Conservation (phyloP, 2,329 filamentous ascomycete genomes). For the Diaporthe capsici region DNA sequence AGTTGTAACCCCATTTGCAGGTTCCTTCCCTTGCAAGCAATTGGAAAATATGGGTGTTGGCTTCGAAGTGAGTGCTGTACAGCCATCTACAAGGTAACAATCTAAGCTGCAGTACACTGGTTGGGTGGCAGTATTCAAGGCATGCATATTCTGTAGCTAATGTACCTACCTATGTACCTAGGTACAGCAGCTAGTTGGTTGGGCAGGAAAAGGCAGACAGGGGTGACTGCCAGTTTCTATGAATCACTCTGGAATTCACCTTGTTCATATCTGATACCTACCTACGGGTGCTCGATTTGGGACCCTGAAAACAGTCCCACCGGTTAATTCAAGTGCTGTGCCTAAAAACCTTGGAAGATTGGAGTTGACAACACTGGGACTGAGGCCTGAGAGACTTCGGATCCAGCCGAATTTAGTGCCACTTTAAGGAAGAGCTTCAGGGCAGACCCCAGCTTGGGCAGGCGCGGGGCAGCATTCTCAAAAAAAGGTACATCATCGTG, state of each 20-base stretch:
- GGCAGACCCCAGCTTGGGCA: slow-evolving; percentile 26
- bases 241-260: no score
- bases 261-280: neutral
- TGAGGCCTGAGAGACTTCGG: neutral
- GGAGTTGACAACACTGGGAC: no score
- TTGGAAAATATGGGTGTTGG: neutral
- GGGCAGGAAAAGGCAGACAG: neutral
- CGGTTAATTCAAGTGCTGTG: neutral
- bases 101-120: neutral
- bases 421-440: neutral
- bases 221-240: neutral
- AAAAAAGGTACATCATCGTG: slow-evolving; percentile 33
- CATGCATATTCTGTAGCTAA: no score
- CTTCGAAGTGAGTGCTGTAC: no score
- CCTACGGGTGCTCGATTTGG: neutral
- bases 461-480: slow-evolving; percentile 38
- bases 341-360: neutral
- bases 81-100: no score
- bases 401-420: slow-evolving; percentile 32
- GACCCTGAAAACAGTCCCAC: neutral
- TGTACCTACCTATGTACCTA: neutral
- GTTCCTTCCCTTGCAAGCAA: neutral
- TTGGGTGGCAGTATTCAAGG: neutral
- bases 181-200: neutral
- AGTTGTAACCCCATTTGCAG: no score